Evolutionary conservation across 352 stramenopile genomes (phyloP), one percentile per base, ranked within the genome.

Genomic region (Phytophthora niederhauseri): DNA sequence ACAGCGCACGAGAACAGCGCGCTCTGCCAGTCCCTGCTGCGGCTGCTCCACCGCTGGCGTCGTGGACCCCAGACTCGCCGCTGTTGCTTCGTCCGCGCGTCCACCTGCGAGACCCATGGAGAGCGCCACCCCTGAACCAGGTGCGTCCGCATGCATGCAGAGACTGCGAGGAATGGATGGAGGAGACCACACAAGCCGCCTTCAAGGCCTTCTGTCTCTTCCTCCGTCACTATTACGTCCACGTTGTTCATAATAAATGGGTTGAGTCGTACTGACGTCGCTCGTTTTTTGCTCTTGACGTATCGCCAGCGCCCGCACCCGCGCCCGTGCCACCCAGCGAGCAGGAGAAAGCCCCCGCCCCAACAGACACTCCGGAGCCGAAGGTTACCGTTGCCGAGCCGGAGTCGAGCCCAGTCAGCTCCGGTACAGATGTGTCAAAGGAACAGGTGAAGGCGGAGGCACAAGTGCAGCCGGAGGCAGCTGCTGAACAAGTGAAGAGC

Each of bases 1-100:
- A 67, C 34, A 48, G 56, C 51, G 48, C 15, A 43, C 5, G 63
- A 62, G 54, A 64, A 60, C 56, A 57, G 64, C 41, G 64, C 52
- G 24, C 51, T 14, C 14, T 7, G 34, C 14, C 20, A 34, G n/a
- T 20, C 36, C 30, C n/a, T 34, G 58, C n/a, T 34, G 58, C n/a
- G 22, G 24, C 41, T 61, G 28, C 45, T 24, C 24, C 57, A 19
- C 15, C 41, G 45, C 19, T 48, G 30, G 31, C n/a, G 17, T 31
- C 19, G 15, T 17, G 20, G 45, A 8, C 51, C 17, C 46, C n/a
- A 24, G 20, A 36, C 6, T 26, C 38, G 46, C 31, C 14, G 3
- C 31, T 53, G 30, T 46, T 51, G 55, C 49, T 51, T 50, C 31
- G 6, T 36, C 11, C 48, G 24, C 36, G 34, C 12, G 19, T 7